Evolutionary conservation across 2,329 filamentous ascomycete genomes (phyloP).

Genomic region (Ceratocystis alfenasii): DNA sequence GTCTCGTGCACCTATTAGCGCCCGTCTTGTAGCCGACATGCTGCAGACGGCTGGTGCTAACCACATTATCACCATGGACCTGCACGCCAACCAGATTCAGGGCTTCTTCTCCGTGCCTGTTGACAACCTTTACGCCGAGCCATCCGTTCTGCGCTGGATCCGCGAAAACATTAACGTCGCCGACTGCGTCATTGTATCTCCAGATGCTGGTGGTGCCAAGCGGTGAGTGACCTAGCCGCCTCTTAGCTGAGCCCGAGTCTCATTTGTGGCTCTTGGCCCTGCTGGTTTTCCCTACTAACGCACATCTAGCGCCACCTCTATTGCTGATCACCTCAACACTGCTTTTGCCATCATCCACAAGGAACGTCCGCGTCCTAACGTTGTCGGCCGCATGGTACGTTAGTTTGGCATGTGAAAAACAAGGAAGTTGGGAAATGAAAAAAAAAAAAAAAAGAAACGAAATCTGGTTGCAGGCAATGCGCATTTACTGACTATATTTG

Average conservation of each 20-base stretch:
- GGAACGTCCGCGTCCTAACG: constrained; percentile 74
- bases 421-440: too few species aligned
- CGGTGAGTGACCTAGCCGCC: constrained; percentile 31
- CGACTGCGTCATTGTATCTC: constrained; percentile 87
- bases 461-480: neutral
- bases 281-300: neutral
- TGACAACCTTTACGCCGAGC: constrained; percentile 82
- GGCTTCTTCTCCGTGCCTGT: constrained; percentile 81
- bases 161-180: constrained; percentile 68
- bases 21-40: constrained; percentile 95
- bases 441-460: neutral
- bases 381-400: constrained; percentile 71
- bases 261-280: too few species aligned
- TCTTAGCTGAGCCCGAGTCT: too few species aligned
- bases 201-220: constrained; percentile 90
- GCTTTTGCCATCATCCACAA: constrained; percentile 95
- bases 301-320: constrained; percentile 55
- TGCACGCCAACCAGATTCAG: constrained; percentile 87
- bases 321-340: constrained; percentile 81
- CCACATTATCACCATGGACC: constrained; percentile 80
- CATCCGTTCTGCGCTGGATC: constrained; percentile 84
- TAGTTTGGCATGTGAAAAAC: neutral
- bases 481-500: neutral
- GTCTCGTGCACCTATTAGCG: constrained; percentile 89
- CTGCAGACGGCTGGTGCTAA: constrained; percentile 68